Conservation (phyloP, 257 asterid species). For the Mitragyna speciosa region DNA sequence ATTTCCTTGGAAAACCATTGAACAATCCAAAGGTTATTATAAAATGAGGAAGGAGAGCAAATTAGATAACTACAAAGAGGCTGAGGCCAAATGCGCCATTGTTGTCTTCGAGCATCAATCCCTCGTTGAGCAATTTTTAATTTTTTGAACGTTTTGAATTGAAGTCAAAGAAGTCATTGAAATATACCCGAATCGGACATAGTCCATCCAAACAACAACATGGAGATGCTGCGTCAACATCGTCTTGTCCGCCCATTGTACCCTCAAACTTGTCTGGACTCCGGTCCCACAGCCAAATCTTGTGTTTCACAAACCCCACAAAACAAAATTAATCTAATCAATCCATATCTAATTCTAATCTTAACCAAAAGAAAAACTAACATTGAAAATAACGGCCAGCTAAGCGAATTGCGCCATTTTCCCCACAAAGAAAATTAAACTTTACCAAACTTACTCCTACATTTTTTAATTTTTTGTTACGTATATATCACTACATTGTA, state of each 20-base stretch:
- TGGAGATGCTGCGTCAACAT: slow-evolving; percentile 27
- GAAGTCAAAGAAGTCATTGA: neutral
- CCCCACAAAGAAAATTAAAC: neutral
- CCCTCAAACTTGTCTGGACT: slow-evolving; percentile 6
- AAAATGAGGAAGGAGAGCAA: no score
- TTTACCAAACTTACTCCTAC: no score
- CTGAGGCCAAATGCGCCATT: no score
- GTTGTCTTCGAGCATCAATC: no score
- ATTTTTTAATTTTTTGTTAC: no score
- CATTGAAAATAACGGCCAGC: slow-evolving; percentile 21
- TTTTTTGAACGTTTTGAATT: no score
- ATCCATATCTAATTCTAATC: neutral
- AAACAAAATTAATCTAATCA: neutral
- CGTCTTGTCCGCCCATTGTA: slow-evolving; percentile 35
- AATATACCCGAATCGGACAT: slow-evolving; percentile 14
- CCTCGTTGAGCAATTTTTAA: no score
- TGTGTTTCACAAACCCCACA: slow-evolving; percentile 11
- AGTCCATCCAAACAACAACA: slow-evolving; percentile 16
- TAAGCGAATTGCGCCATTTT: neutral
- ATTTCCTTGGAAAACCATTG: no score
- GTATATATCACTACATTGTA: no score
- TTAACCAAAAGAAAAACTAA: neutral
- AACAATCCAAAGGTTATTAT: no score
- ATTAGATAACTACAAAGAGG: no score
- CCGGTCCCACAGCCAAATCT: neutral